phyloP scores from a whole-genome alignment of 192 early-diverging fungal genomes.

The Linderina pennispora region DNA sequence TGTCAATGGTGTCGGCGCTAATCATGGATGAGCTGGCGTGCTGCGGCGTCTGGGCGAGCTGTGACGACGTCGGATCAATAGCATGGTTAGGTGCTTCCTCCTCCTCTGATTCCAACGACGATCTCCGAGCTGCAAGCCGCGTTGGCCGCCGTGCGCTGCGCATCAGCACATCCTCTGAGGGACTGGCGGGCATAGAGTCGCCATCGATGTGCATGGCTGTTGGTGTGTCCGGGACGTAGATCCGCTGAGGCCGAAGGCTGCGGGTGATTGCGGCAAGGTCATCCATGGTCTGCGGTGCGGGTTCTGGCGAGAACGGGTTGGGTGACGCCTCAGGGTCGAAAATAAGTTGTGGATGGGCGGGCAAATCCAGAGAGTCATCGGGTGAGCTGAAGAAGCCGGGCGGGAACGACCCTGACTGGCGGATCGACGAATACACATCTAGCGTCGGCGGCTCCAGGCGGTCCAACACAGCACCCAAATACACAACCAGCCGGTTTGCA shows the following conservation, averaged over 20 bases:
- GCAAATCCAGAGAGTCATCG: conserved; percentile 3
- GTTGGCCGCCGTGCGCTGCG: no score
- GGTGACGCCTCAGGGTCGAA: background rate
- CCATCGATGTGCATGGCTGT: background rate
- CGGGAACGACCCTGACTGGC: conserved; percentile 21
- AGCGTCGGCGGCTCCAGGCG: conserved; percentile 22
- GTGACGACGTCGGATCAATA: conserved; percentile 36
- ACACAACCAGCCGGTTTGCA: conserved; percentile 8
- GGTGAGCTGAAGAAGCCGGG: conserved; percentile 28
- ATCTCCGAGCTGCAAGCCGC: no score
- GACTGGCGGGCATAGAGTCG: conserved; percentile 6
- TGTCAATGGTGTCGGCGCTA: conserved; percentile 15
- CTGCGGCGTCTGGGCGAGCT: conserved; percentile 18
- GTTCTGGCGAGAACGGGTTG: conserved; percentile 25
- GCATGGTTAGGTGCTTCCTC: no score
- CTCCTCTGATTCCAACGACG: no score
- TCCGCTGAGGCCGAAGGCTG: no score
- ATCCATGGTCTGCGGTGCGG: no score
- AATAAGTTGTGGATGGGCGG: conserved; percentile 4
- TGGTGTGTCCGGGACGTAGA: background rate
- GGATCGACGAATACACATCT: conserved; percentile 23
- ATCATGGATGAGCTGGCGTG: conserved; percentile 4
- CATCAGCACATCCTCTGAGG: conserved; percentile 4
- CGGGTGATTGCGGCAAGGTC: conserved; percentile 1
- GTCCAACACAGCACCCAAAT: conserved; percentile 16